A percentile compares a stretch with the other conserved stretches of the same genome.
phyloP scores from a whole-genome alignment of 2,329 filamentous ascomycete species.

The Xylariaceae sp. region DNA sequence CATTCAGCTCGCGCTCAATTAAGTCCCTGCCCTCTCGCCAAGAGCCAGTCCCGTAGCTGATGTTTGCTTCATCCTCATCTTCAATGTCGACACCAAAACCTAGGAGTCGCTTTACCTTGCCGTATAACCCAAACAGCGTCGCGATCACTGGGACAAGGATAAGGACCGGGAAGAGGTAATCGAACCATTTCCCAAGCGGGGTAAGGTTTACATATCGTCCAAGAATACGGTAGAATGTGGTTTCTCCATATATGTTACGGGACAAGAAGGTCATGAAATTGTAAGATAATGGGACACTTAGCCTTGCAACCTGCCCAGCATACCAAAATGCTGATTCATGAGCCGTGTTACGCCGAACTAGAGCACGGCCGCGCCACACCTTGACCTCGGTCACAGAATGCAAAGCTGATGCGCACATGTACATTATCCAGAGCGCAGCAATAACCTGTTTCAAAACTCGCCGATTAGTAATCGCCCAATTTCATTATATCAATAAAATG shows the following conservation, averaged over 20 bases:
- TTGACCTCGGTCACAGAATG: slow-evolving; percentile 89
- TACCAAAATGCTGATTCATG: slow-evolving; percentile 97
- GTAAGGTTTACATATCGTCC: slow-evolving; percentile 84
- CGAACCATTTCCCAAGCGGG: slow-evolving; percentile 79
- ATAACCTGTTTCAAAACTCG: slow-evolving; percentile 49
- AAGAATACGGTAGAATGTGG: slow-evolving; percentile 85
- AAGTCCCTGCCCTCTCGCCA: slow-evolving; percentile 92
- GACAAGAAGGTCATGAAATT: slow-evolving; percentile 95
- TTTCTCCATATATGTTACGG: slow-evolving; percentile 70
- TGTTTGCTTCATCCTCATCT: slow-evolving; percentile 70
- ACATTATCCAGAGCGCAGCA: slow-evolving; percentile 85
- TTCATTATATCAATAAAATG: neutral
- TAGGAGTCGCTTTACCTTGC: slow-evolving; percentile 72
- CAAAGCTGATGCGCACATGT: slow-evolving; percentile 92
- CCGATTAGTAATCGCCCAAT: neutral
- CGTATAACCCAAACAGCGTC: slow-evolving; percentile 87
- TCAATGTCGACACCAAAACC: slow-evolving; percentile 77
- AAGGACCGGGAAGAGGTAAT: slow-evolving; percentile 85
- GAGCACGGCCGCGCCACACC: slow-evolving; percentile 93
- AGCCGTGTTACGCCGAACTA: slow-evolving; percentile 89
- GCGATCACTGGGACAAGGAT: slow-evolving; percentile 84
- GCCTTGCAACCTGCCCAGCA: slow-evolving; percentile 84
- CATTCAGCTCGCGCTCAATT: slow-evolving; percentile 82
- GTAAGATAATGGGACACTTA: slow-evolving; percentile 91
- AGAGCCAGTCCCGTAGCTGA: slow-evolving; percentile 73